Evolutionary conservation across 140 eudicot species (phyloP).

Genomic region (Oenanthe javanica): DNA sequence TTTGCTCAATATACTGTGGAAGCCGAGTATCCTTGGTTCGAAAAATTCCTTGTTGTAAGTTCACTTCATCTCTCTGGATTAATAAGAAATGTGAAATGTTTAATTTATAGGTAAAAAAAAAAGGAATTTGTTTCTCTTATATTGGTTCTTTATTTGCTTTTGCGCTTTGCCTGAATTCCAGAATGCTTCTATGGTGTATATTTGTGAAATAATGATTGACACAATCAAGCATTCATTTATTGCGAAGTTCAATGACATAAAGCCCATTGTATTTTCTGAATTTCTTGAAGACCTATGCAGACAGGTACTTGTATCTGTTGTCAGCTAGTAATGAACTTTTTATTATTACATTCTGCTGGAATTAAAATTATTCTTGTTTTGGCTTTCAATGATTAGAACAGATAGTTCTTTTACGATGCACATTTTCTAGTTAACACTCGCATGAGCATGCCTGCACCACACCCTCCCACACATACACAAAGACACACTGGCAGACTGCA

Average conservation of each 20-base stretch:
- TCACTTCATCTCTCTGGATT: conserved; percentile 4
- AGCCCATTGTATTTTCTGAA: conserved; percentile 85
- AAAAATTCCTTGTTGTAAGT: conserved; percentile 76
- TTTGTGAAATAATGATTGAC: conserved; percentile 88
- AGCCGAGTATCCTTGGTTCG: conserved; percentile 96
- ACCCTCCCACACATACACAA: background rate
- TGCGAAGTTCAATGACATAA: conserved; percentile 85
- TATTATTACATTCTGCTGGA: background rate
- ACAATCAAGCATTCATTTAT: conserved; percentile 83
- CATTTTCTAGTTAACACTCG: background rate
- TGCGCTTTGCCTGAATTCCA: conserved; percentile 33
- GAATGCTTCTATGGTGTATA: conserved; percentile 81
- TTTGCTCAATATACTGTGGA: conserved; percentile 86
- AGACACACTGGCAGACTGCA: background rate
- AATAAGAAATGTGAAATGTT: background rate
- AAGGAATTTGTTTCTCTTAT: background rate
- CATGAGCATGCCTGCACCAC: background rate
- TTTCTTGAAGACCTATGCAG: conserved; percentile 97
- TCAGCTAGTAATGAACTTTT: background rate
- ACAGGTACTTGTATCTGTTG: conserved; percentile 47
- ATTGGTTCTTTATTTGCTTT: background rate
- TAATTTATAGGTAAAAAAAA: background rate
- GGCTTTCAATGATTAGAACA: background rate
- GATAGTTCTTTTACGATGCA: background rate
- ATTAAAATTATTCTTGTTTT: background rate